These are phyloP conservation scores for Sporothrix euskadiensis DNA, from an alignment of 2,329 filamentous ascomycete species.

Conservation along the genomic window DNA sequence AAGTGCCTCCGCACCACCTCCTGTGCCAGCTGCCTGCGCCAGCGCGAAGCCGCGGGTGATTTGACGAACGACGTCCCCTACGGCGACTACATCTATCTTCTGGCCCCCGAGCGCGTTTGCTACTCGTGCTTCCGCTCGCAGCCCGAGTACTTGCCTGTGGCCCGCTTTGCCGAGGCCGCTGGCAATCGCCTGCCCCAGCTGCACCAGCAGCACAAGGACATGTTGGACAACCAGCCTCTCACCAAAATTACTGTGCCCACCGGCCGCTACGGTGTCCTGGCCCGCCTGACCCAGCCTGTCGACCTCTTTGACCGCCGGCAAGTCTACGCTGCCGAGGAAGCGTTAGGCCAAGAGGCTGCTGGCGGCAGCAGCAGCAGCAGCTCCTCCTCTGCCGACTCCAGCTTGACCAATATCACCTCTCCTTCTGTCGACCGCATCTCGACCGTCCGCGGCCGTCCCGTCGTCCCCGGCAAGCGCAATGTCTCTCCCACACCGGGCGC, in stretches of 20 bases:
- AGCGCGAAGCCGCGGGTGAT: background rate
- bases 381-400: background rate
- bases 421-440: background rate
- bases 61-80: background rate
- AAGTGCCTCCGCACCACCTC: conserved; percentile 27
- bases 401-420: background rate
- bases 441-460: background rate
- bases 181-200: background rate
- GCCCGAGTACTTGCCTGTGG: conserved; percentile 31
- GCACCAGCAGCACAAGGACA: background rate
- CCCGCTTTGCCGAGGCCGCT: conserved; percentile 12
- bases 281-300: conserved; percentile 26
- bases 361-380: background rate
- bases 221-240: background rate
- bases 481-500: background rate
- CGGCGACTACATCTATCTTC: conserved; percentile 33
- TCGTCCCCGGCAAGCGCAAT: conserved; percentile 10
- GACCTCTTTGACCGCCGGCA: conserved; percentile 30
- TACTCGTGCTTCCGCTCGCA: conserved; percentile 32
- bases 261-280: conserved; percentile 31
- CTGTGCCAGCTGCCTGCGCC: conserved; percentile 29
- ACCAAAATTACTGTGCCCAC: conserved; percentile 28
- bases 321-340: conserved; percentile 16
- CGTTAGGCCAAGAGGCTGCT: background rate
- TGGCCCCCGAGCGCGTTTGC: conserved; percentile 32